Evolutionary conservation across 495 filamentous ascomycete species (phyloP).

Genomic region (Talaromyces proteolyticus): DNA sequence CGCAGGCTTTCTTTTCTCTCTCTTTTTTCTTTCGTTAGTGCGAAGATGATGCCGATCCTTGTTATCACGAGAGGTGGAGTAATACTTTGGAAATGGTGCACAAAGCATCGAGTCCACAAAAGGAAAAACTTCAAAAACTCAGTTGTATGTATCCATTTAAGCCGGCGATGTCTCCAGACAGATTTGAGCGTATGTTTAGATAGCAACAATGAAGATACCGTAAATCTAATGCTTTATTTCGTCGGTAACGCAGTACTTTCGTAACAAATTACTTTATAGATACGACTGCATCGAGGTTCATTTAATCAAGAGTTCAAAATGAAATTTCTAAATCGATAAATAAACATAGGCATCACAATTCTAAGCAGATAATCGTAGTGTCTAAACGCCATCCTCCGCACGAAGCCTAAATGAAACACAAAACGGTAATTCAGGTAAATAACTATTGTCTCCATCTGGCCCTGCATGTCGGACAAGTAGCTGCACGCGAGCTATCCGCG

Average conservation of each 20-base stretch:
- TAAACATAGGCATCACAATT: not conserved
- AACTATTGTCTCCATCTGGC: not conserved
- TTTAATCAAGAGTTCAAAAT: no score
- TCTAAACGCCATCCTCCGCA: not conserved
- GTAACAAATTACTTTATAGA: no score
- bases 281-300: no score
- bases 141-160: not conserved
- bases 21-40: not conserved
- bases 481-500: conserved; percentile 8
- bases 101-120: not conserved
- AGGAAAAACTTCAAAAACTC: not conserved
- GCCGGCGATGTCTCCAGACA: not conserved
- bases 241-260: not conserved
- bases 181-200: not conserved
- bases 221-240: not conserved
- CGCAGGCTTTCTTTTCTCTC: not conserved
- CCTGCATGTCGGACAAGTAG: conserved; percentile 16
- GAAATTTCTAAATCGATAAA: no score
- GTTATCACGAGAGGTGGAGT: not conserved
- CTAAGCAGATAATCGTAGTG: not conserved
- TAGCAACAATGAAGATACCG: not conserved
- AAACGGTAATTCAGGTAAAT: not conserved
- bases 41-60: not conserved
- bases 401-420: not conserved
- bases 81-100: not conserved